Conservation (phyloP, 345 rosid genomes). For the Tarenaya hassleriana region DNA sequence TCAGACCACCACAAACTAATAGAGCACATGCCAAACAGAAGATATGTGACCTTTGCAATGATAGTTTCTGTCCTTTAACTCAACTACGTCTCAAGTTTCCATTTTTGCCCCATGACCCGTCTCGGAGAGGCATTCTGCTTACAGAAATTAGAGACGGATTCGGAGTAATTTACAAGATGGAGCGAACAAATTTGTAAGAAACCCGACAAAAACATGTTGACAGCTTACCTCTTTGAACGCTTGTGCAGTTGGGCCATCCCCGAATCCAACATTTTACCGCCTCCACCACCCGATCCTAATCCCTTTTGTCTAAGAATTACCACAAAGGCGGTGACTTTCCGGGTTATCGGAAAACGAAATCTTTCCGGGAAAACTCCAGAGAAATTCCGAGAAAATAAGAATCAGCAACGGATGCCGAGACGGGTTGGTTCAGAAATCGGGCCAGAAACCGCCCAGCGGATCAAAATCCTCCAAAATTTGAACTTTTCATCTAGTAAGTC, state of each 20-base stretch:
- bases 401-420: conserved; percentile 3
- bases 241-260: conserved; percentile 50
- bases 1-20: neutral
- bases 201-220: conserved; percentile 27
- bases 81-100: conserved; percentile 28
- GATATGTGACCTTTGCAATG: conserved; percentile 22
- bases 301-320: conserved; percentile 36
- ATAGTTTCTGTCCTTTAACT: neutral
- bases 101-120: conserved; percentile 14
- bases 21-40: conserved; percentile 12
- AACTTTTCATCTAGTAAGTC: neutral
- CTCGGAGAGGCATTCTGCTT: conserved; percentile 27
- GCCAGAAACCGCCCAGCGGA: conserved; percentile 1
- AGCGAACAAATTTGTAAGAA: conserved; percentile 17
- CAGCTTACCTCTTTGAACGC: conserved; percentile 80
- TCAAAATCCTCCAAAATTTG: too few species aligned
- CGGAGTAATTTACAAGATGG: conserved; percentile 19
- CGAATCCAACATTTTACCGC: conserved; percentile 46
- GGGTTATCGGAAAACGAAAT: conserved; percentile 9
- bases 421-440: neutral
- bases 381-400: too few species aligned
- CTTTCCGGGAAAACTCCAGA: too few species aligned
- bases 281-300: conserved; percentile 39
- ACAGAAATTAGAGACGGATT: conserved; percentile 26
- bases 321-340: conserved; percentile 16